Evolutionary conservation across 768 basidiomycete genomes (phyloP), one percentile per base, ranked within the genome.

Genomic region (Mycena epipterygia): DNA sequence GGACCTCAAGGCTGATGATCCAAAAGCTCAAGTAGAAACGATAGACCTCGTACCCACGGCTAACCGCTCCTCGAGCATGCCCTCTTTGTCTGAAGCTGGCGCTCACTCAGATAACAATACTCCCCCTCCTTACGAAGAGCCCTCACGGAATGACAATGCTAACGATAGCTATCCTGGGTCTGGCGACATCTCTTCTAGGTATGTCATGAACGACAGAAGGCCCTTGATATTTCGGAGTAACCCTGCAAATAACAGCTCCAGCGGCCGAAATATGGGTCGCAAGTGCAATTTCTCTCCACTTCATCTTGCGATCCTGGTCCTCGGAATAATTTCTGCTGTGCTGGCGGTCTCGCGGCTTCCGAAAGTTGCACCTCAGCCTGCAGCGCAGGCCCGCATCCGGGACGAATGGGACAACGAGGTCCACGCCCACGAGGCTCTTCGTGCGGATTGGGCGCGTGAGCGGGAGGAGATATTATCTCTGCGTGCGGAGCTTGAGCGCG

Each of bases 391-490:
- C 53, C 33, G 33, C 35, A 55, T 25, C 53, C 48, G 48, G 48
- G 48, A 60, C 59, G 44, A 60, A 60, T 60, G 59, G 59, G 59
- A 60, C 59, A 60, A 60, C 30, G 59, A 60, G 59, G 59, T 60
- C 41, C 59, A 60, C 42, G 44, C 44, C 46, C 59, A 60, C 44
- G 59, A 60, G 59, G 59, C 44, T 60, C 59, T 60, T 60, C 59
- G 59, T 60, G 44, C 29, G 41, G 57, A 58, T 58, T 58, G 57
- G 57, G 57, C 57, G 39, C 57, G 57, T 27, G 57, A 58, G 57
- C 57, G 57, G 17, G 57, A 58, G 41, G 57, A 58, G 57, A 58
- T 58, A 58, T 58, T 42, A 42, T 58, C 59, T 60, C 59, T 60
- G 30, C 59, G 44, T 60, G 30, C 32, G 59, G 44, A 60, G 30